phyloP scores from a whole-genome alignment of 352 stramenopile species.

The Peronospora destructor region DNA sequence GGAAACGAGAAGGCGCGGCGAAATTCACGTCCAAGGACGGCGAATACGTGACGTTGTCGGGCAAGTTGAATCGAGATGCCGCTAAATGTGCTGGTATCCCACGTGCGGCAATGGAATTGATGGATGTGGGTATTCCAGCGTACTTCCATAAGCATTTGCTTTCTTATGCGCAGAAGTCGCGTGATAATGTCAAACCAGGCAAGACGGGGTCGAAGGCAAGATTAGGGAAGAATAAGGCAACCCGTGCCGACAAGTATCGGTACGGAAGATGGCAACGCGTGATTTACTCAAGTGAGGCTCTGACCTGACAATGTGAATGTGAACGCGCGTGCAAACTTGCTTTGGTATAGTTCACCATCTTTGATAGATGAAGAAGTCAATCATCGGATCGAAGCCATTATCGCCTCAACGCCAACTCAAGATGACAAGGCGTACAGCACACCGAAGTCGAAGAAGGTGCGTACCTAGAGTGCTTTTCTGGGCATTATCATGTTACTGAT shows the following conservation, averaged over 20 bases:
- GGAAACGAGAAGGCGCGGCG: conserved; percentile 30
- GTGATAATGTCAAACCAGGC: background rate
- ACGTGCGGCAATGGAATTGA: conserved; percentile 34
- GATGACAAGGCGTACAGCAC: conserved; percentile 10
- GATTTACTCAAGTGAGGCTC: background rate
- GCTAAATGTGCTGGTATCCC: conserved; percentile 33
- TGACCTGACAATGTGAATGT: background rate
- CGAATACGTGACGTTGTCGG: conserved; percentile 38
- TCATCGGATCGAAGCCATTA: conserved; percentile 1
- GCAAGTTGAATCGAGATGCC: conserved; percentile 33
- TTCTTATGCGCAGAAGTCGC: conserved; percentile 17
- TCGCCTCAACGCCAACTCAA: conserved; percentile 2
- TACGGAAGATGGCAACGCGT: background rate
- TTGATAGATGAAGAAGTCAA: conserved; percentile 9
- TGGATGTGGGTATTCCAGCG: conserved; percentile 48
- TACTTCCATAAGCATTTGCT: conserved; percentile 33
- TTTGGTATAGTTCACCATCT: conserved; percentile 5
- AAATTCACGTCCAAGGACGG: conserved; percentile 40
- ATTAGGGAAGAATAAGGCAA: conserved; percentile 7
- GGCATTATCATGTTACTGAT: background rate
- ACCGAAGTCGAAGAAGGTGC: conserved; percentile 19
- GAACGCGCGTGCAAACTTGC: background rate
- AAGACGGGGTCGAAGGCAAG: conserved; percentile 7
- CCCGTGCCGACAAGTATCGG: conserved; percentile 2
- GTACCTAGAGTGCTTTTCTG: background rate